Base-by-base conservation (phyloP, 371 early-diverging fungal species). In the Circinella minor region DNA sequence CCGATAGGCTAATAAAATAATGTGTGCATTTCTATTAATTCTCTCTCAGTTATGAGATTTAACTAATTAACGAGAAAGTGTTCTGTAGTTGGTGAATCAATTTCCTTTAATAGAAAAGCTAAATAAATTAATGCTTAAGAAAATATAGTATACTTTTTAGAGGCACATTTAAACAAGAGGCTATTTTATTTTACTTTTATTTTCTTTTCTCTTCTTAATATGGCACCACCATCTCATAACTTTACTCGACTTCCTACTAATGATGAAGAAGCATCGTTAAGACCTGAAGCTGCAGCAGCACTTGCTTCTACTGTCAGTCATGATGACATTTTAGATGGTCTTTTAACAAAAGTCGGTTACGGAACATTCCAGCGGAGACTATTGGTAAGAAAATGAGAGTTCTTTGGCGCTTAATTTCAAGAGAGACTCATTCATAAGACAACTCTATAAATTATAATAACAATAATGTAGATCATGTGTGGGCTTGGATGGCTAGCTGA, bases 401-500 rank as follows among this genome's bases (percentile, higher is more conserved):
- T 27, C 27, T 27, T 27, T 27, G 27, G 27, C 27, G 2, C 27
- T 2, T 27, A 27, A 27, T 27, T 27, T 27, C 27, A 27, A 27
- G 27, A 2, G 0, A 27, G 27, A 27, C 27, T 27, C 27, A 27
- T 27, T 27, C 27, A 27, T 27, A 27, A 27, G 27, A 27, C 27
- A 27, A 27, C 27, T 27, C 27, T 1, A 27, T 27, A 43, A 9
- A 43, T 43, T 43, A 43, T 6, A 9, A 17, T 36, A 37, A 36
- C 37, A 9, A 17, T 55, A 13, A 43, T 18, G 34, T 36, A 91
- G 89, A 81, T 90, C 20, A 80, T 93, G 61, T 91, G 93, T 73
- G 92, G 92, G 10, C 86, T 93, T 57, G 95, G 94, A 2, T 95
- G 94, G 95, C 80, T 93, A 48, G 93, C 94, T 3, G 95, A 94